Evolutionary conservation across 2,329 filamentous ascomycete species (phyloP).

Genomic region (Nemania sp.): DNA sequence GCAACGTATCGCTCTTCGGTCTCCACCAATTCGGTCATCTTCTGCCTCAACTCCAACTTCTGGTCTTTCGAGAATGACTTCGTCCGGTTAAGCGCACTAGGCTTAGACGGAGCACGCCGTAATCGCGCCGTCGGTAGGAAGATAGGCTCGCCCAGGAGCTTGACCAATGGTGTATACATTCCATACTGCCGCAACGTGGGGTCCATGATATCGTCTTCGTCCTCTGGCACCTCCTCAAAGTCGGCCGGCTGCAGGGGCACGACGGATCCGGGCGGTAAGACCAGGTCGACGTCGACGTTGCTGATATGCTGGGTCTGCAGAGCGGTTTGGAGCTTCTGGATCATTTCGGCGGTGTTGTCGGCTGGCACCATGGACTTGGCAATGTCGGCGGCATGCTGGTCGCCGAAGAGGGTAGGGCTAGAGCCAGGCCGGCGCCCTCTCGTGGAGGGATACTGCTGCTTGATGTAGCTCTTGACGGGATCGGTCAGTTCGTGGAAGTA

Average conservation of each 20-base stretch:
- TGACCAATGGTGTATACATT: slow-evolving; percentile 74
- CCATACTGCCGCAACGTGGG: slow-evolving; percentile 72
- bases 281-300: slow-evolving; percentile 85
- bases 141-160: slow-evolving; percentile 78
- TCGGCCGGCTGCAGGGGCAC: slow-evolving; percentile 64
- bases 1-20: slow-evolving; percentile 93
- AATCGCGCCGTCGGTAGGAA: slow-evolving; percentile 86
- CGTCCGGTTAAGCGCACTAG: slow-evolving; percentile 76
- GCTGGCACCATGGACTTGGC: slow-evolving; percentile 82
- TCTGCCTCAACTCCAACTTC: slow-evolving; percentile 81
- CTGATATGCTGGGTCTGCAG: slow-evolving; percentile 80
- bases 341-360: slow-evolving; percentile 73
- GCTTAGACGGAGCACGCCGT: slow-evolving; percentile 83
- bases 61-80: slow-evolving; percentile 79
- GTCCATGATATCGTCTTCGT: slow-evolving; percentile 68
- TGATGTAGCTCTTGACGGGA: slow-evolving; percentile 72
- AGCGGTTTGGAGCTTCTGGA: slow-evolving; percentile 72
- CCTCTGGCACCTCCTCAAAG: slow-evolving; percentile 60
- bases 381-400: slow-evolving; percentile 90
- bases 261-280: slow-evolving; percentile 79
- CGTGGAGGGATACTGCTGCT: slow-evolving; percentile 57
- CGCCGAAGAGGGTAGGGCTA: slow-evolving; percentile 74
- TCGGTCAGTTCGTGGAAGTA: slow-evolving; percentile 89
- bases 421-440: slow-evolving; percentile 63
- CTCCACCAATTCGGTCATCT: slow-evolving; percentile 86